These are phyloP conservation scores for Glonium stellatum DNA, from an alignment of 495 filamentous ascomycete genomes.

Conservation along the genomic window DNA sequence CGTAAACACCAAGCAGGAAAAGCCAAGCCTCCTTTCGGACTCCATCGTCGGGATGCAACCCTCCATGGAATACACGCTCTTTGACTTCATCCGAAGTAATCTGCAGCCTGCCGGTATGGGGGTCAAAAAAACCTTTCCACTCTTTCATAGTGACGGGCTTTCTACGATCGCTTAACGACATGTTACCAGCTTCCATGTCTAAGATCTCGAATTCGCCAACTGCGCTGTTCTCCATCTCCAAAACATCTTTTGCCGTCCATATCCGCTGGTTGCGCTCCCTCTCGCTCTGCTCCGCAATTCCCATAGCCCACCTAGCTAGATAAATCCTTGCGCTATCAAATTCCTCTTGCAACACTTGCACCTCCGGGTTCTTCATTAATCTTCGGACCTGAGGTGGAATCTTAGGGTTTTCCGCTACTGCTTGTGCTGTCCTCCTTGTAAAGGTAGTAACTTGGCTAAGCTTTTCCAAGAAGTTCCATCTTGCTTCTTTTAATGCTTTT, in stretches of 20 bases:
- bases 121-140: slow-evolving; percentile 82
- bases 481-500: slow-evolving; percentile 89
- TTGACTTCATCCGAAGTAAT: slow-evolving; percentile 88
- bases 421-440: slow-evolving; percentile 82
- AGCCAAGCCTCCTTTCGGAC: slow-evolving; percentile 96
- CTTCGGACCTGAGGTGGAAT: slow-evolving; percentile 80
- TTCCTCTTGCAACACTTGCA: slow-evolving; percentile 90
- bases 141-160: slow-evolving; percentile 74
- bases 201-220: slow-evolving; percentile 95
- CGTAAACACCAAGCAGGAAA: slow-evolving; percentile 83
- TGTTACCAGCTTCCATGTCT: slow-evolving; percentile 65
- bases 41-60: slow-evolving; percentile 79
- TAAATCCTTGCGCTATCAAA: slow-evolving; percentile 95
- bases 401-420: slow-evolving; percentile 80
- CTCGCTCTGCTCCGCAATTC: slow-evolving; percentile 93
- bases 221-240: slow-evolving; percentile 87
- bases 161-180: slow-evolving; percentile 65
- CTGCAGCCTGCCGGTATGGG: slow-evolving; percentile 59
- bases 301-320: slow-evolving; percentile 95
- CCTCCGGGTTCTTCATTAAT: slow-evolving; percentile 84
- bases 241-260: slow-evolving; percentile 86
- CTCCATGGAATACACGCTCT: slow-evolving; percentile 92
- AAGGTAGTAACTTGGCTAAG: slow-evolving; percentile 95
- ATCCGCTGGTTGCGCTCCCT: slow-evolving; percentile 73
- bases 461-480: slow-evolving; percentile 92